These are phyloP conservation scores for Hyparrhenia diplandra DNA, from an alignment of 176 grass and related monocot genomes.

Conservation along the genomic window DNA sequence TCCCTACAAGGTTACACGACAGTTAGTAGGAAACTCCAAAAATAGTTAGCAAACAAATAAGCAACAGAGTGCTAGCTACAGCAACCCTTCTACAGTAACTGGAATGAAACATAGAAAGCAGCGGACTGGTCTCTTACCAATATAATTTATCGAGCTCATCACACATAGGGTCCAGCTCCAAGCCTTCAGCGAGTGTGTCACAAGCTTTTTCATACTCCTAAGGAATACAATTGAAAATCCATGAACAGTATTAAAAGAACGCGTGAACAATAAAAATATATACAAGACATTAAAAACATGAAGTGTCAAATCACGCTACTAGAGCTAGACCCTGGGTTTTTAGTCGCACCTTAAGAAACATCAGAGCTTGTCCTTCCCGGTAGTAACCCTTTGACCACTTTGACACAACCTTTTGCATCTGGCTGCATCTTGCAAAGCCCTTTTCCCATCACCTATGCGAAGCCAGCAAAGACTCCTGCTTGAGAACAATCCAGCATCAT, in stretches of 20 bases:
- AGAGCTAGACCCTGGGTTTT: neutral
- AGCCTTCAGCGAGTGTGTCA: neutral
- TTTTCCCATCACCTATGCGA: constrained; percentile 19
- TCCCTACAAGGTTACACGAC: too few species aligned
- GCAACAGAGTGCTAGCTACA: neutral
- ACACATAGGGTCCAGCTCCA: neutral
- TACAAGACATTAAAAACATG: neutral
- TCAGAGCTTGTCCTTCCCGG: constrained; percentile 11
- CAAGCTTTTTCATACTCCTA: constrained; percentile 10
- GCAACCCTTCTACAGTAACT: neutral
- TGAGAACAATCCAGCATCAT: constrained; percentile 22
- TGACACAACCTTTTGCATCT: constrained; percentile 1
- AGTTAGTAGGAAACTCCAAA: neutral
- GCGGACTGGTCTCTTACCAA: neutral
- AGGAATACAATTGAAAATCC: neutral
- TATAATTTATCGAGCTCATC: neutral
- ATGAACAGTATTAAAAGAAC: neutral
- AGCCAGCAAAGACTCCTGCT: constrained; percentile 51
- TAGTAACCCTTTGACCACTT: constrained; percentile 25
- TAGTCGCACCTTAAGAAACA: constrained; percentile 3
- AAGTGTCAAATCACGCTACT: neutral
- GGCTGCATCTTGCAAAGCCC: constrained; percentile 19
- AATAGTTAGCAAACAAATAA: neutral
- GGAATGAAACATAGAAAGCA: neutral
- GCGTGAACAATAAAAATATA: too few species aligned